Evolutionary conservation across 2,329 filamentous ascomycete genomes (phyloP).

Genomic region (Botryosphaeria agaves): DNA sequence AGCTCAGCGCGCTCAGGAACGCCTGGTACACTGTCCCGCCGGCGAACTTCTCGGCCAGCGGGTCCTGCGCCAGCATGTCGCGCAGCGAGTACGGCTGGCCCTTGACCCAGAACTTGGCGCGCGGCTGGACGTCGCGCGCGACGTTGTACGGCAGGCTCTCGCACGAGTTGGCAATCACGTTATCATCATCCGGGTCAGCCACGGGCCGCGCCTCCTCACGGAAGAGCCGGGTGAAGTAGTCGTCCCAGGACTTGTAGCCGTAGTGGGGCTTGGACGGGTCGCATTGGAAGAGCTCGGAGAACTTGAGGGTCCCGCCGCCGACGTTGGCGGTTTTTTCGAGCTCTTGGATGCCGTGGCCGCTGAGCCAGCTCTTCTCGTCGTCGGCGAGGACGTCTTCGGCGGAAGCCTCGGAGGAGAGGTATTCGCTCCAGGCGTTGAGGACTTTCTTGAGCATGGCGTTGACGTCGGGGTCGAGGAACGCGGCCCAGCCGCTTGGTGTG

Average conservation of each 20-base stretch:
- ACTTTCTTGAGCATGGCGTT: constrained; percentile 35
- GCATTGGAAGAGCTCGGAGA: constrained; percentile 45
- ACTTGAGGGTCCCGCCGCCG: constrained; percentile 19
- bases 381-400: constrained; percentile 20
- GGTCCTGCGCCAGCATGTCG: constrained; percentile 45
- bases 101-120: constrained; percentile 52
- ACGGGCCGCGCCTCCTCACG: constrained; percentile 38
- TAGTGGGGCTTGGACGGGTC: constrained; percentile 35
- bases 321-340: constrained; percentile 7
- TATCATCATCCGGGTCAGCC: constrained; percentile 34
- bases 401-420: constrained; percentile 13
- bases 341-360: constrained; percentile 19
- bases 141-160: constrained; percentile 43
- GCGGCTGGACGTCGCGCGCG: constrained; percentile 30
- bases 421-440: constrained; percentile 30
- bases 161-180: constrained; percentile 44
- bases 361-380: constrained; percentile 22
- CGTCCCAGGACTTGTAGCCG: constrained; percentile 51
- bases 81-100: constrained; percentile 47
- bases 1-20: constrained; percentile 48
- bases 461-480: constrained; percentile 35
- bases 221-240: constrained; percentile 49
- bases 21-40: constrained; percentile 55
- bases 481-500: constrained; percentile 34
- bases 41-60: constrained; percentile 35